Evolutionary conservation across 163 green algal genomes (phyloP).

Genomic region (Prototheca wickerhamii): DNA sequence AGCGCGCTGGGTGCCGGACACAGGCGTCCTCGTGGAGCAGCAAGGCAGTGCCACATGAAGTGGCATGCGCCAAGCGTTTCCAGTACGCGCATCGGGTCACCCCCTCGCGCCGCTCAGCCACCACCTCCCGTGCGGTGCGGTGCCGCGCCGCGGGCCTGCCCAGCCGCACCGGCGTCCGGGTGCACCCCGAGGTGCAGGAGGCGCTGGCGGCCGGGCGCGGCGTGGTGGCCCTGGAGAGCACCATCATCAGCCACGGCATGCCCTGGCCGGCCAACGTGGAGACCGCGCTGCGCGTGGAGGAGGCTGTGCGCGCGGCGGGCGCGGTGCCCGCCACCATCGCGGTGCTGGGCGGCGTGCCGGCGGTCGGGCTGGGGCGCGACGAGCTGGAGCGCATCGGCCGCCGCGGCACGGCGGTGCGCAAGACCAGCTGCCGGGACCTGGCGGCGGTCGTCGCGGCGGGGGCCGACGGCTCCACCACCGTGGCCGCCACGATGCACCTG

Average conservation of each 20-base stretch:
- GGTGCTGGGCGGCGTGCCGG: conserved; percentile 68
- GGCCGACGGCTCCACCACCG: conserved; percentile 85
- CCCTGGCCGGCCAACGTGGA: conserved; percentile 88
- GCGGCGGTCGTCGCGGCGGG: conserved; percentile 46
- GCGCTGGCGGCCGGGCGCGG: conserved; percentile 45
- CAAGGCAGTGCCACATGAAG: no score
- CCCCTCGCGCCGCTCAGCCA: no score
- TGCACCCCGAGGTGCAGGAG: conserved; percentile 53
- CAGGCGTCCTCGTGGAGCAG: no score
- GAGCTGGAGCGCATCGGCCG: conserved; percentile 59
- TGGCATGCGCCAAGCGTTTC: no score
- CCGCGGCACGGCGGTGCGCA: conserved; percentile 39
- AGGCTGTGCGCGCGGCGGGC: conserved; percentile 47
- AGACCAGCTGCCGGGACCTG: conserved; percentile 72
- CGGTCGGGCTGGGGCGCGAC: conserved; percentile 53
- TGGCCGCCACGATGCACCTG: conserved; percentile 91
- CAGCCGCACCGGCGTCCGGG: background rate
- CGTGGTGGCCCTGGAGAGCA: conserved; percentile 52
- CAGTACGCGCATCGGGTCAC: no score
- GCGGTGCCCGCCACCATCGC: conserved; percentile 91
- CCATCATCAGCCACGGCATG: conserved; percentile 49
- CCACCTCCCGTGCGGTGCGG: background rate
- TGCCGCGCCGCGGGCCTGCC: background rate
- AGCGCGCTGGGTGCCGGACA: no score
- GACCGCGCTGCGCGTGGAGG: conserved; percentile 73